phyloP scores from a whole-genome alignment of 2,329 filamentous ascomycete species.

The Daldinia sp. region DNA sequence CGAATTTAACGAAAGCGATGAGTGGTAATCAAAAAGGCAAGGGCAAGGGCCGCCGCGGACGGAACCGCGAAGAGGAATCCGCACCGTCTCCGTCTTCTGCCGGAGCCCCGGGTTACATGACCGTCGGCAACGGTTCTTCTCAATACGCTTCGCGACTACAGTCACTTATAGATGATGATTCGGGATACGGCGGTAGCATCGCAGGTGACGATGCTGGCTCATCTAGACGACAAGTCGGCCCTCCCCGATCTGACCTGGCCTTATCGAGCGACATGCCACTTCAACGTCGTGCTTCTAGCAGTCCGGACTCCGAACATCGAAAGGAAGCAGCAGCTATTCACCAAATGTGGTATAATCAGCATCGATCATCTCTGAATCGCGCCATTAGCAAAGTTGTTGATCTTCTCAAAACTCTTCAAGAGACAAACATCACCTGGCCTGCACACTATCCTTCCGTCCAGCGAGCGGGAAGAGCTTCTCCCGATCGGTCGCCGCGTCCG shows the following conservation, averaged over 20 bases:
- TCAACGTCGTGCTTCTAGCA: constrained; percentile 50
- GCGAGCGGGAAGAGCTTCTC: constrained; percentile 57
- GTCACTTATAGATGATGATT: constrained; percentile 84
- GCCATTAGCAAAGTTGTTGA: constrained; percentile 89
- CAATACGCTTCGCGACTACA: constrained; percentile 83
- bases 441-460: constrained; percentile 92
- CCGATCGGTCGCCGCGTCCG: constrained; percentile 62
- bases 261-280: constrained; percentile 57
- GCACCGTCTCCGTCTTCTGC: constrained; percentile 42
- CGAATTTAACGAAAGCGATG: constrained; percentile 54
- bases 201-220: constrained; percentile 65
- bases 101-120: constrained; percentile 76
- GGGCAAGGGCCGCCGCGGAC: constrained; percentile 56
- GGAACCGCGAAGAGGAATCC: constrained; percentile 39
- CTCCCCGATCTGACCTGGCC: constrained; percentile 54
- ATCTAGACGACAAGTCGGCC: constrained; percentile 45
- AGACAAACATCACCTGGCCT: constrained; percentile 92
- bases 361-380: constrained; percentile 84
- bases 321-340: constrained; percentile 83
- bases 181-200: constrained; percentile 87
- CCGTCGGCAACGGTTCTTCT: constrained; percentile 83
- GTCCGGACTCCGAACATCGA: constrained; percentile 69
- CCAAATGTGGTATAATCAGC: constrained; percentile 94
- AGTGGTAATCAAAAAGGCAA: constrained; percentile 67
- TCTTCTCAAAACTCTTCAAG: constrained; percentile 80